Percentiles rank a stretch among this genome's conserved stretches.
These are phyloP conservation scores for Zygosaccharomyces sapae DNA, from an alignment of 1,139 yeast species.

Conservation along the genomic window DNA sequence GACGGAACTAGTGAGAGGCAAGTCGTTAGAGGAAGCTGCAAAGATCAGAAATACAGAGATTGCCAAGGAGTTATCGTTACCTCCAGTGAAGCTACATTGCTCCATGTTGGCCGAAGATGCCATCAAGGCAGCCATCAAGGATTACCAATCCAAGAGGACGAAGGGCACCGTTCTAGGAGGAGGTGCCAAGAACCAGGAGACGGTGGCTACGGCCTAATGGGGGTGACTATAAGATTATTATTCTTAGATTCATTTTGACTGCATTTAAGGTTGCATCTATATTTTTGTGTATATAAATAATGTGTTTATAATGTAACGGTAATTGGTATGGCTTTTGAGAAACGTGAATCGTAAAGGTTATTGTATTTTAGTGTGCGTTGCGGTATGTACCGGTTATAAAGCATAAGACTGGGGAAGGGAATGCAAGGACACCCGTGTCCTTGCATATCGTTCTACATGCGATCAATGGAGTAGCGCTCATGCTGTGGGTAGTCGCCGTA, in stretches of 20 bases:
- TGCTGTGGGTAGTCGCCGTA: not conserved
- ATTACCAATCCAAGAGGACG: constrained; percentile 68
- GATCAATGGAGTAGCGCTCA: too few species aligned
- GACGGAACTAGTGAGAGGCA: constrained; percentile 93
- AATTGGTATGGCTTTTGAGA: not conserved
- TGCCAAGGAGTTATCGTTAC: constrained; percentile 87
- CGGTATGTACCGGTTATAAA: too few species aligned
- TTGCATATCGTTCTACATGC: too few species aligned
- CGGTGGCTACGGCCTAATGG: not conserved
- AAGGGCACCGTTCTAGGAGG: constrained; percentile 21
- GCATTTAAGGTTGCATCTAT: not conserved
- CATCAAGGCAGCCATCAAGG: constrained; percentile 93
- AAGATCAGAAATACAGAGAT: constrained; percentile 85
- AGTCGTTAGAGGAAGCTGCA: constrained; percentile 90
- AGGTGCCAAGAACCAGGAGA: constrained; percentile 2
- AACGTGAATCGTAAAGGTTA: too few species aligned
- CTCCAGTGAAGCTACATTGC: constrained; percentile 96
- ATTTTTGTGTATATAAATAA: not conserved
- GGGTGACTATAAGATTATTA: not conserved
- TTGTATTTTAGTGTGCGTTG: too few species aligned
- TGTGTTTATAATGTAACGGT: not conserved
- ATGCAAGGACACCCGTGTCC: too few species aligned
- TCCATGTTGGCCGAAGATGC: constrained; percentile 99
- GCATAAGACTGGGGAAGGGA: too few species aligned
- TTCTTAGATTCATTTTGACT: not conserved